Conservation (phyloP, 2,329 filamentous ascomycete species). For the Xylaria sp. region DNA sequence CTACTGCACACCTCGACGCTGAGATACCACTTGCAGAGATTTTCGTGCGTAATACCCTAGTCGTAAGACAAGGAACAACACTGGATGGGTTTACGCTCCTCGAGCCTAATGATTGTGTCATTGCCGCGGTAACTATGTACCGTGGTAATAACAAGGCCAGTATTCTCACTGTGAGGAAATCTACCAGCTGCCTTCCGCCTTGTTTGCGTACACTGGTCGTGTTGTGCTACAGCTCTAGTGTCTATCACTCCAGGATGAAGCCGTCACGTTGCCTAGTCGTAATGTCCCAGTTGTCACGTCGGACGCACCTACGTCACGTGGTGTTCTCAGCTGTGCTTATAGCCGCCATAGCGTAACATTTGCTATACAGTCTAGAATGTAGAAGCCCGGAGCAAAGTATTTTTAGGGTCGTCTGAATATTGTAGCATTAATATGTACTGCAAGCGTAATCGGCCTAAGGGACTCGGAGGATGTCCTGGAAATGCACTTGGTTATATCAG, state of each 20-base stretch:
- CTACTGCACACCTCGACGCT: neutral
- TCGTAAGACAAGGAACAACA: slow-evolving; percentile 15
- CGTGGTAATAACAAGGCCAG: slow-evolving; percentile 1
- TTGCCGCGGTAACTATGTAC: slow-evolving; percentile 8
- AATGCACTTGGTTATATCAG: slow-evolving; percentile 4
- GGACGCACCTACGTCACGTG: neutral
- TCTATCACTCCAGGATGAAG: neutral
- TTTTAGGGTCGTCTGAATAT: neutral
- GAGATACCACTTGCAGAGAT: slow-evolving; percentile 5
- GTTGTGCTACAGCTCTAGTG: slow-evolving; percentile 21
- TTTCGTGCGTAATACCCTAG: slow-evolving; percentile 25
- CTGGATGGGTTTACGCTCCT: neutral
- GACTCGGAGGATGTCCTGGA: neutral
- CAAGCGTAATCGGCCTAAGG: neutral
- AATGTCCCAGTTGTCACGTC: neutral
- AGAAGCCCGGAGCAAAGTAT: neutral
- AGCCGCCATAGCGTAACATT: slow-evolving; percentile 5
- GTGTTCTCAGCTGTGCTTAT: neutral
- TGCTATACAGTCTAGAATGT: neutral
- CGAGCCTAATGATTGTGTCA: slow-evolving; percentile 9
- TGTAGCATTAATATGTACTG: neutral
- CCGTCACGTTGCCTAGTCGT: slow-evolving; percentile 4
- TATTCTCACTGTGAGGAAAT: neutral
- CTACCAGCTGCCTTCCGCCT: neutral
- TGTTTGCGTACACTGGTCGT: slow-evolving; percentile 19